Conservation (phyloP, 2,329 filamentous ascomycete species). For the Trichoderma guizhouense region DNA sequence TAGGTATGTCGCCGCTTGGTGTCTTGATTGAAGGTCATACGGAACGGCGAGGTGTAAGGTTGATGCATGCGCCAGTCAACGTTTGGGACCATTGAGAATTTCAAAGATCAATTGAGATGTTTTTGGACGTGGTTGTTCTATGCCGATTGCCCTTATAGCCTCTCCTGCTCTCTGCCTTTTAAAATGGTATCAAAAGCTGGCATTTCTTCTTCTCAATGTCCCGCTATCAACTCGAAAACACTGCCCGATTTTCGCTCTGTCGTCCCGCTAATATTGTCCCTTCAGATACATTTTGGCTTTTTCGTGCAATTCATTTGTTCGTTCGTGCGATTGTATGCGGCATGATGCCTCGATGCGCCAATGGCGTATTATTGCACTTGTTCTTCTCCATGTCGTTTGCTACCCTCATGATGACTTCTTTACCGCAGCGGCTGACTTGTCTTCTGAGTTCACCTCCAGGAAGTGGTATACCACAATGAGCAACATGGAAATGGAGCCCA, state of each 20-base stretch:
- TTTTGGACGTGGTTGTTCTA: neutral
- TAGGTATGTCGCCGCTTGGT: neutral
- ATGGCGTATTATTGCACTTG: neutral
- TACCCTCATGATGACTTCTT: conserved; percentile 18
- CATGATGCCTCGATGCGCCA: neutral
- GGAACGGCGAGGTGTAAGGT: neutral
- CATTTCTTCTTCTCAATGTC: neutral
- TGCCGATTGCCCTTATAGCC: neutral
- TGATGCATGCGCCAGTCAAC: neutral
- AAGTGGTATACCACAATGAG: conserved; percentile 95
- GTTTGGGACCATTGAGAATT: neutral
- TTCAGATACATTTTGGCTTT: neutral
- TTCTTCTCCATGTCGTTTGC: neutral
- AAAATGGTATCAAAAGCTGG: conserved; percentile 6
- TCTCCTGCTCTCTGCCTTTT: neutral
- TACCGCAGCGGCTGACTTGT: conserved; percentile 18
- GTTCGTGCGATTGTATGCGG: neutral
- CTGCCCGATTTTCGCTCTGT: neutral
- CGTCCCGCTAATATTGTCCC: neutral
- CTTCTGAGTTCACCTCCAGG: conserved; percentile 78
- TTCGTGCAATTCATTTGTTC: neutral
- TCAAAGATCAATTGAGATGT: neutral
- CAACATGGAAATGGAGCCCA: conserved; percentile 84
- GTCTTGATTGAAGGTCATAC: neutral
- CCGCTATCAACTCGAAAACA: neutral